Base-by-base conservation (phyloP, 768 basidiomycete genomes). In the Pleurotus tuoliensis region DNA sequence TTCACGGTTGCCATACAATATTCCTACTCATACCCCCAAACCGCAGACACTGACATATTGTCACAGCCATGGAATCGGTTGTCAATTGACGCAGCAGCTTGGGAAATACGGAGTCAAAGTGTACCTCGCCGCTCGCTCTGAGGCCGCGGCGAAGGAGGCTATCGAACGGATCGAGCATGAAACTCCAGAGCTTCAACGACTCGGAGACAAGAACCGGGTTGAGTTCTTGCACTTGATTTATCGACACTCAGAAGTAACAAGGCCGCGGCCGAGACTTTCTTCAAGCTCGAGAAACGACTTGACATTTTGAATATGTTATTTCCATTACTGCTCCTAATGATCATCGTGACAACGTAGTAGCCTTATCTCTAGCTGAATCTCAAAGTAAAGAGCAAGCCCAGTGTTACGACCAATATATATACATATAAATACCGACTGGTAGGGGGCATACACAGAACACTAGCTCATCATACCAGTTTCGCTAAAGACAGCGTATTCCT, bases 401-500 rank as follows among this genome's bases (percentile, higher is more conserved):
- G 24, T 25, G 24, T 25, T 25, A 25, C 24, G 24, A 25, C 24
- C 24, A 25, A 25, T 25, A 25, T 25, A 25, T 25, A 5, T 5
- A 25, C 24, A 25, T 25, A 25, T 11, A 34, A 34, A 34, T 34
- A 34, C 30, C 11, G 30, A 34, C 7, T 34, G 9, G 30, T 9
- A 34, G 30, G 30, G 24, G 24, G 24, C 24, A 9, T 9, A 11
- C 7, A 11, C 30, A 3, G 30, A 11, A 9, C 30, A 34, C 9
- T 34, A 3, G 30, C 13, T 34, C 5, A 27, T 52, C 68, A 76
- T 11, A 73, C 70, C 53, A 82, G 74, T 63, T 80, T 76, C 27
- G 84, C 86, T 58, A 88, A 75, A 27, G 77, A 82, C 38, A 88
- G 73, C 30, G 76, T 71, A 65, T 88, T 85, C 61, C 76, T 76